Evolutionary conservation across 2,329 filamentous ascomycete species (phyloP), one percentile per base, ranked within the genome.

Genomic region (Fusarium vanettenii): DNA sequence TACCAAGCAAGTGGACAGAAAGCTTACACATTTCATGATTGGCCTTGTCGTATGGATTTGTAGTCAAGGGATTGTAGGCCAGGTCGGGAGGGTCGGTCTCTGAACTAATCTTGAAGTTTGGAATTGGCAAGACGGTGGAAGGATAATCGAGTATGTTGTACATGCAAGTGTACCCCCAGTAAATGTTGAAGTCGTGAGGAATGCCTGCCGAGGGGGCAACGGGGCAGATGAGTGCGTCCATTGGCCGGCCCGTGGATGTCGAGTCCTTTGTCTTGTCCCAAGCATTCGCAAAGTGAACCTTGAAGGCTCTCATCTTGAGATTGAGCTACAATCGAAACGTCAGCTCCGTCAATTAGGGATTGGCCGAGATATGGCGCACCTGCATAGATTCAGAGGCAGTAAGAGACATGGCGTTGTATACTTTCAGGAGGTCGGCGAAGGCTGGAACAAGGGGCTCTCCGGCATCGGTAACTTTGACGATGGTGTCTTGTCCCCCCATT

Each of bases 131-230:
- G 9, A 70, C 50, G 3, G 29, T 13, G 13, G 66, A 45, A 39
- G 71, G 71, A 13, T 72, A 72, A 20, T 72, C 71, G 5, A 72
- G 20, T 2, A 73, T 11, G 16, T 73, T 73, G 6, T 64, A 70
- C 13, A 73, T 10, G 0, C 50, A 55, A 0, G 62, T 72, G 2
- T 72, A 73, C 43, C 69, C 71, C 69, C 69, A 72, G 39, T 67
- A 73, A 9, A 65, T 50, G 2, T 66, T 66, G n/a, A 64, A 72
- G 10, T 70, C 67, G 13, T 74, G 70, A 8, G 71, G 63, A 13
- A 60, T 59, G 11, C 61, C 59, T 3, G 45, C 39, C 1, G 55
- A 31, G 5, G 71, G 67, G 25, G 60, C 70, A 2, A 56, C 14
- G 6, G 71, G 66, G 1, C 62, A 67, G 29, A 73, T 63, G 5